Evolutionary conservation across 306 rosid genomes (phyloP), one percentile per base, ranked within the genome.

Genomic region (Quercus dentata): DNA sequence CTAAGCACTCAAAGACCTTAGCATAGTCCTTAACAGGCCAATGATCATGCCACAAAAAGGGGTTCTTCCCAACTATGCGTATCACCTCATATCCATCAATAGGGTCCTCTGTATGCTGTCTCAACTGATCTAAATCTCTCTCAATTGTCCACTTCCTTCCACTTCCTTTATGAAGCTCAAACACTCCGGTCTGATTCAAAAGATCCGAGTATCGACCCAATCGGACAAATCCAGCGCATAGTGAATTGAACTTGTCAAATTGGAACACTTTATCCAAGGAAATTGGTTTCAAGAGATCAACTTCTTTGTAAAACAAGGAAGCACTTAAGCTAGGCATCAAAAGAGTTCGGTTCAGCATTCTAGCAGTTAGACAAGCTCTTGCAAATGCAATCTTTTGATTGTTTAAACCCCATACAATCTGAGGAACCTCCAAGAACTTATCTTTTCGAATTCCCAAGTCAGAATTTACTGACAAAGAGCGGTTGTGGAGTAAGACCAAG

Each of bases 31-130:
- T 90, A 69, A 90, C 91, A 23, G 97, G 90, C 99, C 99, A 95
- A 85, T 92, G 99, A 81, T 95, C 99, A 35, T 92, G 99, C 99
- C 99, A 95, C 67, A 95, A 73, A 84, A 95, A 95, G 0, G 99
- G 99, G 76, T 95, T 91, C 44, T 92, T 95, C 23, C 98, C 99
- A 12, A 87, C 90, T 31, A 95, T 88, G 69, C 62, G 85, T 49
- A 95, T 86, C 0, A 90, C 90, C 83, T 95, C 96, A 10, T 84
- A 44, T 4, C 74, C 85, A 82, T 86, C 94, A 46, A 83, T 80
- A 1, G 90, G 78, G 31, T 86, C 89, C 68, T 30, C 80, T 23
- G 85, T 82, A 74, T 87, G 86, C 80, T 90, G 80, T 30, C 65
- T 87, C 83, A 95, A 75, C 61, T 95, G 97, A 46, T 88, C 88